Evolutionary conservation across 768 basidiomycete genomes (phyloP).

Genomic region (Lactarius deliciosus): DNA sequence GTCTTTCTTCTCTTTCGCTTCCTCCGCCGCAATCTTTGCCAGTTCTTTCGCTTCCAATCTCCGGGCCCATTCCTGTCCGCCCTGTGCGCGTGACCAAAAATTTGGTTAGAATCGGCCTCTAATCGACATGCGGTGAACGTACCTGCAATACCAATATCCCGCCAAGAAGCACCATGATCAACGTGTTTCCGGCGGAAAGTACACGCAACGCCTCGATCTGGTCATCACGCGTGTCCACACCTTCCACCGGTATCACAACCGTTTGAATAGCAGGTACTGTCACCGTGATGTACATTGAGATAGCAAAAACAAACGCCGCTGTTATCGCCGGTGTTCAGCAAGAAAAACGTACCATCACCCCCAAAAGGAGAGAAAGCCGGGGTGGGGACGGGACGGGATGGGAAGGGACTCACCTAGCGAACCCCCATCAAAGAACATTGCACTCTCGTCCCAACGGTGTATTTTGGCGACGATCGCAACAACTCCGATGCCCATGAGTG

Average conservation of each 20-base stretch:
- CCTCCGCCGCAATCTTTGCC: conserved; percentile 27
- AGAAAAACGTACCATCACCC: not conserved
- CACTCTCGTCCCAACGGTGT: conserved; percentile 87
- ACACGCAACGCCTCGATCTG: conserved; percentile 77
- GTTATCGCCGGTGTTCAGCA: conserved; percentile 14
- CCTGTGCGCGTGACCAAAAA: conserved; percentile 44
- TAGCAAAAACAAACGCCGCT: conserved; percentile 74
- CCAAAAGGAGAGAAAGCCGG: not conserved
- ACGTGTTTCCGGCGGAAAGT: conserved; percentile 83
- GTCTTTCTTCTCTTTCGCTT: conserved; percentile 26
- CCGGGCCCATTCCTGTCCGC: conserved; percentile 68
- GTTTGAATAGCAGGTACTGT: conserved; percentile 76
- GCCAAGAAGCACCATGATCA: conserved; percentile 68
- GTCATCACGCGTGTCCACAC: conserved; percentile 59
- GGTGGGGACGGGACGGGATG: not conserved
- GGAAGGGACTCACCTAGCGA: conserved; percentile 61
- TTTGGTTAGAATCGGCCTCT: conserved; percentile 9
- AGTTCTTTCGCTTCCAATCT: conserved; percentile 27
- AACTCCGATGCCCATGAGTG: conserved; percentile 76
- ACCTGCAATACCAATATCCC: conserved; percentile 74
- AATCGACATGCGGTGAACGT: conserved; percentile 33
- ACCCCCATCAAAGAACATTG: conserved; percentile 92
- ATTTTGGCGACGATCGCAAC: conserved; percentile 76
- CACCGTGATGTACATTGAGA: conserved; percentile 82
- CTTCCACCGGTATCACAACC: conserved; percentile 57